phyloP scores from a whole-genome alignment of 179 eudicot genomes.

The Drosera spatulata region DNA sequence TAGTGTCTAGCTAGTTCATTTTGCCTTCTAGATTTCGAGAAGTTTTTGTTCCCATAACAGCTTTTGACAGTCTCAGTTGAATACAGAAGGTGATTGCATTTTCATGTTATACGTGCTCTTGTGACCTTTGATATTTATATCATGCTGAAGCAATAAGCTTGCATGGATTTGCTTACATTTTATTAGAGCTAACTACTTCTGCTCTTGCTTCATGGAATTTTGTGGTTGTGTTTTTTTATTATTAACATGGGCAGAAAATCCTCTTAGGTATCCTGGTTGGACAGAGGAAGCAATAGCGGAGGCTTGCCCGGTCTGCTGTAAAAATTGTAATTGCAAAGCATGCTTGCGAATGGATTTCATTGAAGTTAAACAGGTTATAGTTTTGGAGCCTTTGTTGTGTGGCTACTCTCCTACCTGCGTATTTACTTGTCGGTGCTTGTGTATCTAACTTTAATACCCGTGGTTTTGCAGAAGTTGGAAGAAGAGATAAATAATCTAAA shows the following conservation, averaged over 20 bases:
- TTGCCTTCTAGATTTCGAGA: too few relatives aligned
- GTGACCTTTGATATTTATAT: too few relatives aligned
- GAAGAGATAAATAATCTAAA: conserved; percentile 1
- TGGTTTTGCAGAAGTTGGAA: conserved; percentile 9
- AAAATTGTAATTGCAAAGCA: conserved; percentile 64
- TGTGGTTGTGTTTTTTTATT: too few relatives aligned
- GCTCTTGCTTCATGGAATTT: background rate
- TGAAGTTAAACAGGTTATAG: background rate
- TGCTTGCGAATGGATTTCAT: conserved; percentile 42
- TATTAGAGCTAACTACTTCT: background rate
- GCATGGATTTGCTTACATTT: too few relatives aligned
- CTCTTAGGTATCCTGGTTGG: conserved; percentile 49
- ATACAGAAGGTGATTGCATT: too few relatives aligned
- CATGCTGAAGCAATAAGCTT: too few relatives aligned
- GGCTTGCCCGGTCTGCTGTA: conserved; percentile 52
- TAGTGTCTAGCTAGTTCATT: too few relatives aligned
- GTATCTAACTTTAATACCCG: background rate
- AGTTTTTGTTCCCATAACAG: too few relatives aligned
- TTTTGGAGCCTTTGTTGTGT: background rate
- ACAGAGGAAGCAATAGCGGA: conserved; percentile 42
- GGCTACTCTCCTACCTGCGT: background rate
- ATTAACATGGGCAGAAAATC: background rate
- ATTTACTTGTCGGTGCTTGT: background rate
- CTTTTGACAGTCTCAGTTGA: too few relatives aligned
- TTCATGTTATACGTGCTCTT: too few relatives aligned